Evolutionary conservation across 148 eudicot genomes (phyloP).

Genomic region (Chenopodium quinoa): DNA sequence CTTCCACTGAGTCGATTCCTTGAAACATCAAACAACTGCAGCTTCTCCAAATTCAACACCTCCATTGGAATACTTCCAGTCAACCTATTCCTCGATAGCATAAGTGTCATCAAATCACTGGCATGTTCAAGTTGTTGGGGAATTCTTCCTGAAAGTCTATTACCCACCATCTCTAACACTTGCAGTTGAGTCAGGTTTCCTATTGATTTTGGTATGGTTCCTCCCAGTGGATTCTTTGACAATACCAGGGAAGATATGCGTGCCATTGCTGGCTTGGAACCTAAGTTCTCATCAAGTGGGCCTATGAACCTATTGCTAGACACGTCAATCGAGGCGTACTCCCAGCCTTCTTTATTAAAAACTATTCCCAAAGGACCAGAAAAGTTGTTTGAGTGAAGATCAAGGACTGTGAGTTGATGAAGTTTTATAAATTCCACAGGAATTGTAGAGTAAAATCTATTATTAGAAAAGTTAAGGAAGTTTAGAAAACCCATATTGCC

Average conservation of each 20-base stretch:
- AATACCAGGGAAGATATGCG: conserved; percentile 42
- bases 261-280: conserved; percentile 35
- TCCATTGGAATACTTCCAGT: conserved; percentile 37
- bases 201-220: conserved; percentile 50
- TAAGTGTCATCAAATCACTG: no score
- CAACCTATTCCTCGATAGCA: no score
- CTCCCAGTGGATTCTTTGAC: conserved; percentile 57
- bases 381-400: conserved; percentile 63
- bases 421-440: conserved; percentile 49
- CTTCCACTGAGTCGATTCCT: not conserved
- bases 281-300: conserved; percentile 40
- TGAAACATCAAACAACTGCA: conserved; percentile 64
- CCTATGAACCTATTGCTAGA: conserved; percentile 56
- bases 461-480: conserved; percentile 58
- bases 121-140: no score
- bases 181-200: conserved; percentile 43
- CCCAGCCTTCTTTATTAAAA: conserved; percentile 39
- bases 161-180: conserved; percentile 37
- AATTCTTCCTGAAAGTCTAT: conserved; percentile 35
- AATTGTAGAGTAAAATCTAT: conserved; percentile 42
- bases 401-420: conserved; percentile 41
- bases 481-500: conserved; percentile 65
- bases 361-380: conserved; percentile 39
- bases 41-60: conserved; percentile 38
- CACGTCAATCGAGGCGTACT: conserved; percentile 54